Evolutionary conservation across 441 rosid species (phyloP).

Genomic region (Pelargonium citronellum): DNA sequence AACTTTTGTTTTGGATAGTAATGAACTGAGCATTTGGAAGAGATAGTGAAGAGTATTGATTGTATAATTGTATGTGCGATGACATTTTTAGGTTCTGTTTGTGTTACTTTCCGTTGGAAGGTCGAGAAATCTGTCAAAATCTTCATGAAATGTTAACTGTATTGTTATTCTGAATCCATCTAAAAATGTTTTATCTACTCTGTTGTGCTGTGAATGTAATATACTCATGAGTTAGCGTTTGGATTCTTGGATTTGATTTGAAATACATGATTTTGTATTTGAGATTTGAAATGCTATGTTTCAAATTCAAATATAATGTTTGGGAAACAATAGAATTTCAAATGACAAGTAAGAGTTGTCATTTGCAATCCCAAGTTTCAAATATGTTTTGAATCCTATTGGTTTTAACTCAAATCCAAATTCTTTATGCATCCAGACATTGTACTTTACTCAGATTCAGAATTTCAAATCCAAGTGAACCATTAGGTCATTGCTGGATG

Average conservation of each 20-base stretch:
- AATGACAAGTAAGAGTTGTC: no score
- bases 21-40: neutral
- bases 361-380: no score
- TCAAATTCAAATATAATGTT: no score
- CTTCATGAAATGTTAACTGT: neutral
- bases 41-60: neutral
- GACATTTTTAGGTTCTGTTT: neutral
- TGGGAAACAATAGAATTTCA: no score
- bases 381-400: no score
- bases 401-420: no score
- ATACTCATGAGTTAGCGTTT: no score
- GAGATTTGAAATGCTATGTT: no score
- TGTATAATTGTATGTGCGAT: neutral
- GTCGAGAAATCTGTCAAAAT: neutral
- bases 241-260: no score
- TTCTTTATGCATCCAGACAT: no score
- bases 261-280: no score
- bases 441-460: neutral
- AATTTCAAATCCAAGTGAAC: neutral
- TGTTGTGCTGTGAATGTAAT: no score
- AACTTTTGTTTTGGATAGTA: neutral
- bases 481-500: neutral
- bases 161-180: neutral
- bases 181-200: neutral
- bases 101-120: neutral